Evolutionary conservation across 257 asterid species (phyloP).

Genomic region (Osmanthus fragrans): DNA sequence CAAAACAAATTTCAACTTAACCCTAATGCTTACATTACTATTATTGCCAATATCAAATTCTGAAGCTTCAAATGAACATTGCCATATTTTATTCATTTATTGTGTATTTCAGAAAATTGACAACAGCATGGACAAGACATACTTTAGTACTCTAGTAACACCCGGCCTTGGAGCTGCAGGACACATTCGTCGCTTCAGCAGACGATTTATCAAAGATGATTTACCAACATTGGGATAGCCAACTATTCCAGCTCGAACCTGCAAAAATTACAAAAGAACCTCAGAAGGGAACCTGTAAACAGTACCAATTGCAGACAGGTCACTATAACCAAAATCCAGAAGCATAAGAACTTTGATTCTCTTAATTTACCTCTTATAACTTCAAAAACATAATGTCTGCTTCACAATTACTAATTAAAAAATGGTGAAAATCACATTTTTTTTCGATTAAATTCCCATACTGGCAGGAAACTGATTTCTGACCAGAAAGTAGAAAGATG

Average conservation of each 20-base stretch:
- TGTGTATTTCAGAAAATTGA: constrained; percentile 6
- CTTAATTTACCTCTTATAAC: constrained; percentile 2
- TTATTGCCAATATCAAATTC: constrained; percentile 8
- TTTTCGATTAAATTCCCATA: neutral
- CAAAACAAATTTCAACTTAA: neutral
- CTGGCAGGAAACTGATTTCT: constrained; percentile 2
- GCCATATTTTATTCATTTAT: neutral
- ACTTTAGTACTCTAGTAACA: constrained; percentile 91
- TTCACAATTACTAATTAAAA: neutral
- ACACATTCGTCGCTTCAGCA: constrained; percentile 96
- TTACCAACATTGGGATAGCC: constrained; percentile 98
- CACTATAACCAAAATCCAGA: neutral
- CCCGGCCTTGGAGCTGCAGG: constrained; percentile 99
- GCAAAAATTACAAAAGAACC: constrained; percentile 29
- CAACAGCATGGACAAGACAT: constrained; percentile 30
- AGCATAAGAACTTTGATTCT: neutral
- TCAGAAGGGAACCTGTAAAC: constrained; percentile 9
- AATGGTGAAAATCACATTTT: neutral
- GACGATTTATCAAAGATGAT: constrained; percentile 90
- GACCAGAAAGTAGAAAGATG: constrained; percentile 4
- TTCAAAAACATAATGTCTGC: constrained; percentile 3
- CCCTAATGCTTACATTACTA: constrained; percentile 12
- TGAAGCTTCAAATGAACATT: constrained; percentile 9
- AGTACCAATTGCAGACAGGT: neutral
- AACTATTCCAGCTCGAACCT: constrained; percentile 96